Base-by-base conservation (phyloP, 345 rosid species). In the Salix dunnii region DNA sequence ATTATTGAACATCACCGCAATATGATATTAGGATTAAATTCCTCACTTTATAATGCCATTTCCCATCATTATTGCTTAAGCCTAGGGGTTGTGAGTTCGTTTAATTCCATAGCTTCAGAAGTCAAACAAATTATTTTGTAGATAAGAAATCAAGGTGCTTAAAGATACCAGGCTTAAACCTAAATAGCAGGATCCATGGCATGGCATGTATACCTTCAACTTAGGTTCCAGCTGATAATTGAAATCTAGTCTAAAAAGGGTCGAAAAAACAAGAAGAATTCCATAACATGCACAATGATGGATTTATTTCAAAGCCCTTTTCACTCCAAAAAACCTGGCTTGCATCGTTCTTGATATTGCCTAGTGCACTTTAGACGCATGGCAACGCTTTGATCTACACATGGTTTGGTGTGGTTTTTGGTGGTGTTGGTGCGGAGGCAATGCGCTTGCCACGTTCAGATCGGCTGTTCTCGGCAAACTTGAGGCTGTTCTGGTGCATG, bases 391-490 rank as follows among this genome's bases (percentile, higher is more conserved):
- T 43, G 48, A 42, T 48, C 81, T 84, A 91, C 17, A 90, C 96
- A 79, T 78, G 78, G 70, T 46, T 7, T 1, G 90, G 92, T 23
- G 91, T 89, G 28, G 86, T 36, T 2, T 72, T 71, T 3, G 88
- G 85, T 0, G 96, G 90, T 0, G 91, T 87, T 12, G 89, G 80
- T 0, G 85, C 85, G 0, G 90, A 81, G 16, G 70, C 77, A 9
- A 84, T 82, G 30, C 85, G 83, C 67, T 76, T 78, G 75, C 97
- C 89, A 3, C 98, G 91, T 86, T 90, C 94, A 0, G 94, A 90
- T 27, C 89, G 78, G 78, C 91, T 87, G 77, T 94, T 91, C 78
- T 86, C 89, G 2, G 97, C 94, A 55, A 94, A 94, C 64, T 84
- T 90, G 68, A 94, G 79, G 78, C 95, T 91, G 65, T 85, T 82